Conservation (phyloP, 1,284 basidiomycete species). For the Caloboletus firmus region DNA sequence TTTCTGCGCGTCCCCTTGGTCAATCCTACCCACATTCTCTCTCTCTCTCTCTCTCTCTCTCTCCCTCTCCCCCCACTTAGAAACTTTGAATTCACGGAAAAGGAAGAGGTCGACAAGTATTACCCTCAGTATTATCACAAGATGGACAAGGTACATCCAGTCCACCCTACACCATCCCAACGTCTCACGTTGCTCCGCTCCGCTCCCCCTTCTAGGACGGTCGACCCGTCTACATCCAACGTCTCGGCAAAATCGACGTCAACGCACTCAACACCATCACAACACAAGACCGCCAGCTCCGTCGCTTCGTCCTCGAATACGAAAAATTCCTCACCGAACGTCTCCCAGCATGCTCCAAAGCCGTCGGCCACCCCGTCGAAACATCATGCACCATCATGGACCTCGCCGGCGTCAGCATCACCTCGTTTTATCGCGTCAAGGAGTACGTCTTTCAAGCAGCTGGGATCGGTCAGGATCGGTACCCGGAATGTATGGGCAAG, state of each 20-base stretch:
- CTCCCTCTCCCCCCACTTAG: slow-evolving; percentile 38
- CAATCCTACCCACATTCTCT: too few relatives aligned
- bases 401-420: slow-evolving; percentile 78
- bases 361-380: slow-evolving; percentile 85
- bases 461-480: slow-evolving; percentile 86
- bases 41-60: too few relatives aligned
- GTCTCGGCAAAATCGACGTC: slow-evolving; percentile 88
- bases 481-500: slow-evolving; percentile 94
- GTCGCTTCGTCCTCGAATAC: slow-evolving; percentile 92
- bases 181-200: not conserved
- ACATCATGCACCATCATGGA: slow-evolving; percentile 99
- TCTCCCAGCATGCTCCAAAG: slow-evolving; percentile 78
- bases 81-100: slow-evolving; percentile 89
- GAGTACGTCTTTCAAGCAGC: slow-evolving; percentile 85
- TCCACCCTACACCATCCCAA: too few relatives aligned
- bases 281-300: slow-evolving; percentile 85
- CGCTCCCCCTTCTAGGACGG: slow-evolving; percentile 64
- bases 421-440: slow-evolving; percentile 90
- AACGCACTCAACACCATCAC: slow-evolving; percentile 81
- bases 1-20: too few relatives aligned
- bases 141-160: slow-evolving; percentile 74
- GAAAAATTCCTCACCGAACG: slow-evolving; percentile 83
- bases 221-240: slow-evolving; percentile 94
- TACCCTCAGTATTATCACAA: slow-evolving; percentile 98
- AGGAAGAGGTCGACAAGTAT: slow-evolving; percentile 81